Base-by-base conservation (phyloP, 1,284 basidiomycete species). In the Boletus smithii region DNA sequence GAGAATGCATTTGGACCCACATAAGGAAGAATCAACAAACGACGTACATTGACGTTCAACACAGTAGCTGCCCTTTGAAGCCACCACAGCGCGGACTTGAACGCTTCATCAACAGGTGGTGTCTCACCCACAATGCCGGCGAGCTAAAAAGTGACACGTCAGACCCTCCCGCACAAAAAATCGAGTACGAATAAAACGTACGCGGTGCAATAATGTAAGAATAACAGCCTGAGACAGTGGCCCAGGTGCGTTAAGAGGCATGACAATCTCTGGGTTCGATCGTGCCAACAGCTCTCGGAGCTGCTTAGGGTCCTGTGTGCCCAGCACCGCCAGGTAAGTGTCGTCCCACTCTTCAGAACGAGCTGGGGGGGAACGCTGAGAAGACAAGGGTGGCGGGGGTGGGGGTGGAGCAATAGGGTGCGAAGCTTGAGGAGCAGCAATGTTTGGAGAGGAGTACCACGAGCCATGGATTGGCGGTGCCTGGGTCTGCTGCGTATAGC, bases 41-140 rank as follows among this genome's bases (percentile, higher is more conserved):
- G 8, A 72, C 76, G 27, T 63, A 85, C 85, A 56, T 81, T 82
- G 46, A 86, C 81, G 61, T 85, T 85, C 52, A 91, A 73, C 33
- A 82, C 73, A 16, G 75, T 71, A 5, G 85, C 72, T 29, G 84
- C 75, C 47, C 88, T 81, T 61, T 89, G 86, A 55, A 91, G 68
- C 88, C 88, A 91, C 87, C 88, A 90, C 46, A 91, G 69, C 7
- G 83, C 79, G 14, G 77, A 79, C 68, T 88, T 88, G 75, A 89
- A 89, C 7, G 77, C 69, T 58, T 91, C 88, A 51, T 90, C 88
- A 37, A 76, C 75, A 8, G 88, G 84, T 16, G 84, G 76, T 5
- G 78, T 81, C 62, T 90, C 87, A 43, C 83, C 81, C 38, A 90
- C 76, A 48, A 84, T 74, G 34, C 78, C 74, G 46, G 86, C 80